Evolutionary conservation across 495 filamentous ascomycete species (phyloP).

Genomic region (Neurospora sp.): DNA sequence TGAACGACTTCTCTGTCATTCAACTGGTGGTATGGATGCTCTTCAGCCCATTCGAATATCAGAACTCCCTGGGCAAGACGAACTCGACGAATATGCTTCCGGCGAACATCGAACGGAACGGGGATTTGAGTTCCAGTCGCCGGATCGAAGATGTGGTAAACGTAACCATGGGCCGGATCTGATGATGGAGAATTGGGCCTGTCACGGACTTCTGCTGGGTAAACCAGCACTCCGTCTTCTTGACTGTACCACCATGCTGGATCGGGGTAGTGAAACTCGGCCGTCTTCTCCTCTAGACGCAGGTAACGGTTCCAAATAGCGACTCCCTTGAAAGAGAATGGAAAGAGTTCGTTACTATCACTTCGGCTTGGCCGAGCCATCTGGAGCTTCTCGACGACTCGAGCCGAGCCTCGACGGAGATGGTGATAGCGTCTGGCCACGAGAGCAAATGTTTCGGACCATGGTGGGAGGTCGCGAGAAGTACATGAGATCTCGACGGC

Average conservation of each 20-base stretch:
- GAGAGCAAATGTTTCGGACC: slow-evolving; percentile 38
- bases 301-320: slow-evolving; percentile 48
- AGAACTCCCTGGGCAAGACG: slow-evolving; percentile 47
- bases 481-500: slow-evolving; percentile 3
- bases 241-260: slow-evolving; percentile 50
- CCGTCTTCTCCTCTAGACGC: slow-evolving; percentile 31
- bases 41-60: slow-evolving; percentile 58
- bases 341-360: slow-evolving; percentile 12
- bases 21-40: slow-evolving; percentile 44
- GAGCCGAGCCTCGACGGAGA: slow-evolving; percentile 39
- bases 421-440: slow-evolving; percentile 49
- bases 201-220: slow-evolving; percentile 20
- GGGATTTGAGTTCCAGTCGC: slow-evolving; percentile 30
- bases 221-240: slow-evolving; percentile 48
- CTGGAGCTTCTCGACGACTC: slow-evolving; percentile 37
- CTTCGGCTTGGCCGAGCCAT: slow-evolving; percentile 9
- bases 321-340: slow-evolving; percentile 36
- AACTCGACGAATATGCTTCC: slow-evolving; percentile 48
- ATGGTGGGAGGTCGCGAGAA: slow-evolving; percentile 11
- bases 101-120: slow-evolving; percentile 45
- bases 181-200: slow-evolving; percentile 17
- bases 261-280: slow-evolving; percentile 41
- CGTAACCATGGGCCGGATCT: slow-evolving; percentile 13
- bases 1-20: slow-evolving; percentile 48
- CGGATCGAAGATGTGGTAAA: slow-evolving; percentile 47